Evolutionary conservation across 805 yeast genomes (phyloP).

Genomic region (Cyberlindnera lachancei): DNA sequence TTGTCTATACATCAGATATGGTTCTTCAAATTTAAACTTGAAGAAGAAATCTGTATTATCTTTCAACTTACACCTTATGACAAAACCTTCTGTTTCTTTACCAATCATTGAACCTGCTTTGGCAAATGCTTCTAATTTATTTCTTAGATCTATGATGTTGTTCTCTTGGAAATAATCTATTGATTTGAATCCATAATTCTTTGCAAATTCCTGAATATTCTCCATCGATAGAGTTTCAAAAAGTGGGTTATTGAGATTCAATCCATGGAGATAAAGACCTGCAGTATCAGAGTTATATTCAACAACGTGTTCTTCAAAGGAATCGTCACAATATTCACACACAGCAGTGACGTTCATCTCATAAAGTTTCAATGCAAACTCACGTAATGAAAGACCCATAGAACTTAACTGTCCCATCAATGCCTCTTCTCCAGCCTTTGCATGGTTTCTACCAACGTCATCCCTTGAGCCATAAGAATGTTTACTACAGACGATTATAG

Average conservation of each 20-base stretch:
- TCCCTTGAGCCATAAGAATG: slow-evolving; percentile 72
- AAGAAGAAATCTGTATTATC: slow-evolving; percentile 54
- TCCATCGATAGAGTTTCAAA: slow-evolving; percentile 63
- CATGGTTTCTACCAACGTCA: slow-evolving; percentile 58
- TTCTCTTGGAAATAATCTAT: slow-evolving; percentile 40
- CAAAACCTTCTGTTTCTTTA: slow-evolving; percentile 88
- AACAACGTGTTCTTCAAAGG: slow-evolving; percentile 88
- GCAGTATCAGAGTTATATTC: slow-evolving; percentile 58
- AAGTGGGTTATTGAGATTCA: slow-evolving; percentile 57
- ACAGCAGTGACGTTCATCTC: slow-evolving; percentile 67
- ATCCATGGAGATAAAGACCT: slow-evolving; percentile 87
- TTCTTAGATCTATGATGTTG: slow-evolving; percentile 34
- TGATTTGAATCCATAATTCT: slow-evolving; percentile 60
- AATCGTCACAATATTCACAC: slow-evolving; percentile 88
- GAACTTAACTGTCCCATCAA: slow-evolving; percentile 44
- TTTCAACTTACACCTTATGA: slow-evolving; percentile 52
- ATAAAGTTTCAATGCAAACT: slow-evolving; percentile 51
- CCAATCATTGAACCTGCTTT: slow-evolving; percentile 64
- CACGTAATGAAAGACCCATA: slow-evolving; percentile 31
- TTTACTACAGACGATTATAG: slow-evolving; percentile 81
- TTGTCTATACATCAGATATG: slow-evolving; percentile 83
- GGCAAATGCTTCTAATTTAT: slow-evolving; percentile 48
- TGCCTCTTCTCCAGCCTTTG: slow-evolving; percentile 58
- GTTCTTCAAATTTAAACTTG: slow-evolving; percentile 93
- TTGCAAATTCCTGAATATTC: slow-evolving; percentile 53